Base-by-base conservation (phyloP, 176 grass and related monocot species). In the Ampelocalamus luodianensis region DNA sequence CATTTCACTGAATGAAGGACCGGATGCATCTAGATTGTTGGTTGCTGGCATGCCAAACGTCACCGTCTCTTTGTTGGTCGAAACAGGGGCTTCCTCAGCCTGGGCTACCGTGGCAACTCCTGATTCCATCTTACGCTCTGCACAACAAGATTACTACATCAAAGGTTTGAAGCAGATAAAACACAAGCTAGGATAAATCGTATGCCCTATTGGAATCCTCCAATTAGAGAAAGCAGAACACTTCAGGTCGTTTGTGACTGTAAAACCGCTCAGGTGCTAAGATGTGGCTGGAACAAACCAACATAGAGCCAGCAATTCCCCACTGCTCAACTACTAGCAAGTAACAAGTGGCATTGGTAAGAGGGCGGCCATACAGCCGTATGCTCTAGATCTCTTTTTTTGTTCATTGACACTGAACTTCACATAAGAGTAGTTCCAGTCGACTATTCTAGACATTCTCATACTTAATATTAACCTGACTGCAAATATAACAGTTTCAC, bases 1-100 rank as follows among this genome's bases (percentile, higher is more conserved):
- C 82, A 90, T 89, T 70, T 99, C 97, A 14, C 90, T 96, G 86
- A 99, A 99, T 11, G 93, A 92, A 73, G 81, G 91, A 63, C 93
- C 93, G 27, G 89, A 84, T 0, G 82, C 72, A 81, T 96, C 97
- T 29, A 66, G 43, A 60, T 96, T 88, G 20, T 54, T 83, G 9
- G 69, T 66, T 0, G 85, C 88, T 71, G 76, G 81, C 20, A 84
- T 63, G 51, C 85, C 76, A 32, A 82, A 88, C 24, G 72, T 34
- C 51, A 84, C 91, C 16, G 83, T 10, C 54, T 94, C 95, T 76
- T 90, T 94, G 77, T 90, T 97, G 84, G 51, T 88, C 50, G 92
- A 77, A 51, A 58, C 62, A 72, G 82, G 68, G 48, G 68, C 42
- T 46, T 95, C 95, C 22, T 76, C 65, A 45, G 36, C 53, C 37